Base-by-base conservation (phyloP, 2,329 filamentous ascomycete genomes). In the Fonsecaea multimorphosa region DNA sequence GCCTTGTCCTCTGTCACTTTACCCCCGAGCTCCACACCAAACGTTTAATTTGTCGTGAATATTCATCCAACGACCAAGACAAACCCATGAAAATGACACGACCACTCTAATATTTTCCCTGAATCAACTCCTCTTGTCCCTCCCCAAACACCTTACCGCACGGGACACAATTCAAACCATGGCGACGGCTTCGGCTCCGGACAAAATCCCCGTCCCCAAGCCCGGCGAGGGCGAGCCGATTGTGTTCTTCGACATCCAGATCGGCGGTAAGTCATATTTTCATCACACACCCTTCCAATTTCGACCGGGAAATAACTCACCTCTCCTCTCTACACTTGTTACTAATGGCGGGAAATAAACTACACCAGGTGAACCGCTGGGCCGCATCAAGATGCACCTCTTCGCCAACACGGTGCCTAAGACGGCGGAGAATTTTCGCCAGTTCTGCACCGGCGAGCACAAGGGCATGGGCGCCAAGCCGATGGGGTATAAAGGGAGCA, bases 341-440 rank as follows among this genome's bases (percentile, higher is more conserved):
- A n/a, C n/a, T n/a, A n/a, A n/a, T n/a, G n/a, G n/a, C n/a, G n/a
- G n/a, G n/a, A n/a, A n/a, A n/a, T n/a, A 31, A 3, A 31, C 29
- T 4, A 4, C 29, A 31, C 9, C 71, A 95, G 93, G 93, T 67
- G 91, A 96, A 75, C 89, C 91, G 2, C 86, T 97, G 16, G 93
- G 93, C 69, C 89, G 93, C 64, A 88, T 97, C 74, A 93, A 91
- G 71, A 93, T 97, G 78, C 92, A 97, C 79, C 87, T 99, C 68
- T 97, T 95, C 83, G 88, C 89, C 67, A 86, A 96, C 79, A 84
- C 90, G 24, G 91, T 92, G 0, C 93, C 93, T 69, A 89, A 89
- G 74, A 98, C 95, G 8, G 92, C 93, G 32, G 95, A 98, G 79
- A 98, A 98, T 82, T 98, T 99, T 78, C 91, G 93, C 54, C 92